Evolutionary conservation across 2,329 filamentous ascomycete genomes (phyloP).

Genomic region (Zalaria obscura): DNA sequence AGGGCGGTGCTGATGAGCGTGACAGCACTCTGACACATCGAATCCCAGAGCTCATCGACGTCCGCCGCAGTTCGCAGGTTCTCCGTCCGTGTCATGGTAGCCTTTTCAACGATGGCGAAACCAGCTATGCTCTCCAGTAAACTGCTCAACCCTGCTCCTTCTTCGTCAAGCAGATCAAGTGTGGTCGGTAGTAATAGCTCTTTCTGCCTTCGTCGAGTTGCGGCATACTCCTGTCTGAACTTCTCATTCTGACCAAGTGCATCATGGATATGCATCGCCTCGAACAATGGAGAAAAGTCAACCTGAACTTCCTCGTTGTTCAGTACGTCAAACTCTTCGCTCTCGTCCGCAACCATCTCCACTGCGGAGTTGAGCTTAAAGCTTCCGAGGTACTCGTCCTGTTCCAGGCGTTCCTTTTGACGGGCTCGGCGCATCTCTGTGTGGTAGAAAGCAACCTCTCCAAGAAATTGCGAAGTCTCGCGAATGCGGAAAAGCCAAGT

Average conservation of each 20-base stretch:
- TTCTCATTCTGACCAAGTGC: constrained; percentile 84
- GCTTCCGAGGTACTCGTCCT: constrained; percentile 57
- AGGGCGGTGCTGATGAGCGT: constrained; percentile 68
- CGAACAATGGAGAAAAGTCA: constrained; percentile 86
- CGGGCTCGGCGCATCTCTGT: constrained; percentile 75
- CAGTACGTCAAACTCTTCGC: constrained; percentile 86
- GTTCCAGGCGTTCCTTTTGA: constrained; percentile 69
- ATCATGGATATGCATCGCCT: constrained; percentile 92
- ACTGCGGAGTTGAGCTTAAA: constrained; percentile 94
- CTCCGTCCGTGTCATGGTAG: constrained; percentile 75
- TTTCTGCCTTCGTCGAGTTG: constrained; percentile 79
- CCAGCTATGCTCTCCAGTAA: constrained; percentile 87
- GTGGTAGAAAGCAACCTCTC: constrained; percentile 93
- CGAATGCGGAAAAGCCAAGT: constrained; percentile 93
- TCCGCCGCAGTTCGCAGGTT: constrained; percentile 72
- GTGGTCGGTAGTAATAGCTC: constrained; percentile 70
- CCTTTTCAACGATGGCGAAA: constrained; percentile 91
- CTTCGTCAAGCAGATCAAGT: constrained; percentile 66
- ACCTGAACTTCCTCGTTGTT: constrained; percentile 93
- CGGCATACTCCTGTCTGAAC: constrained; percentile 83
- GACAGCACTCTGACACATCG: constrained; percentile 84
- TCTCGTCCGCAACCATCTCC: constrained; percentile 88
- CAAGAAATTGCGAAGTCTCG: constrained; percentile 89
- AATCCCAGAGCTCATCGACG: constrained; percentile 98
- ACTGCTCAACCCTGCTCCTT: constrained; percentile 75